phyloP scores from a whole-genome alignment of 176 grass and related monocot species.

The Guadua angustifolia region DNA sequence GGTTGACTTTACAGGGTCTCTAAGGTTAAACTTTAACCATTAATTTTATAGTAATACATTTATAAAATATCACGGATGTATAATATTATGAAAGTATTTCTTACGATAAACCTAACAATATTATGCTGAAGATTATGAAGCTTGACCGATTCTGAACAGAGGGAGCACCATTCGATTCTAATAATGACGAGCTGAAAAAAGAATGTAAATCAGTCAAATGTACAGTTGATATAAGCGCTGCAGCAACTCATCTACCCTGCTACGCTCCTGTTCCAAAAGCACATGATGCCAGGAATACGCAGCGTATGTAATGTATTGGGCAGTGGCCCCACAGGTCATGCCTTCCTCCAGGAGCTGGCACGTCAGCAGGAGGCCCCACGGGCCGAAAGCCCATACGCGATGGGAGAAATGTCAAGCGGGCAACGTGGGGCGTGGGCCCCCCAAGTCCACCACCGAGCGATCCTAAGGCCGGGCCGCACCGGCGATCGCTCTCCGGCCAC shows the following conservation, averaged over 20 bases:
- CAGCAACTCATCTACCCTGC: background rate
- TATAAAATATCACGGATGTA: no score
- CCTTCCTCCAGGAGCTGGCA: background rate
- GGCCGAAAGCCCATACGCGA: slow-evolving; percentile 29
- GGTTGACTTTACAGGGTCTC: no score
- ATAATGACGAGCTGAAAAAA: background rate
- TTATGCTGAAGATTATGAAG: no score
- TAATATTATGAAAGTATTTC: no score
- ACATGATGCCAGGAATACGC: background rate
- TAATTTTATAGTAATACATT: no score
- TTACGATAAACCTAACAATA: no score
- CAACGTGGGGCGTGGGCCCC: slow-evolving; percentile 44
- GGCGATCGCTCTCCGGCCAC: slow-evolving; percentile 47
- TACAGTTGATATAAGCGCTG: background rate
- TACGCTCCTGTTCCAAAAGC: slow-evolving; percentile 33
- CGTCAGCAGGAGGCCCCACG: slow-evolving; percentile 5
- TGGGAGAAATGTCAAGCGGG: slow-evolving; percentile 27
- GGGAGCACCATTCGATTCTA: background rate
- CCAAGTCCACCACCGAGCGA: slow-evolving; percentile 37
- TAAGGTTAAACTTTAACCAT: no score
- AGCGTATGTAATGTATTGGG: background rate
- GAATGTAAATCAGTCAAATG: background rate
- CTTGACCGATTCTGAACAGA: no score
- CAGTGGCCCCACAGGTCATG: slow-evolving; percentile 26
- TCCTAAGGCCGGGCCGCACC: slow-evolving; percentile 54